phyloP scores from a whole-genome alignment of 805 yeast genomes.

The Komagataella populi region DNA sequence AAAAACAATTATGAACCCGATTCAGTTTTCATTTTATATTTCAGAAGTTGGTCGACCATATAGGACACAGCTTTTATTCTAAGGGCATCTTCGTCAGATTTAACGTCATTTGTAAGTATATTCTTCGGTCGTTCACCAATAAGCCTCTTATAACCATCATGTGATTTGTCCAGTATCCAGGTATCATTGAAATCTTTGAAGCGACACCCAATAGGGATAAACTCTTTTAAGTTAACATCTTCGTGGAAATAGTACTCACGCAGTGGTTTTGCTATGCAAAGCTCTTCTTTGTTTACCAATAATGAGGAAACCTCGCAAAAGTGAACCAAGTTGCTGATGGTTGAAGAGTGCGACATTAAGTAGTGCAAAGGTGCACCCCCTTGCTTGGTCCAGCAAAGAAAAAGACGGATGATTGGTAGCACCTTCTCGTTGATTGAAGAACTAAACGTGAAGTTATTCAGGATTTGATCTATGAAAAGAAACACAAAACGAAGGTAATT shows the following conservation, averaged over 20 bases:
- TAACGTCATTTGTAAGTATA: constrained; percentile 2
- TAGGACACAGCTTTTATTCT: constrained; percentile 21
- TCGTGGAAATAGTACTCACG: constrained; percentile 47
- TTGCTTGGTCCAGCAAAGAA: constrained; percentile 44
- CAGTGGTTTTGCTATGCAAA: constrained; percentile 18
- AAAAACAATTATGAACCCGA: constrained; percentile 15
- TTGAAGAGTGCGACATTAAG: constrained; percentile 4
- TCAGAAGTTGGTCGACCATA: constrained; percentile 15
- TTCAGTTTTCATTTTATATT: background rate
- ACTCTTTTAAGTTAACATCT: constrained; percentile 51
- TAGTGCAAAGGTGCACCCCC: constrained; percentile 25
- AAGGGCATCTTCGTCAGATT: constrained; percentile 16
- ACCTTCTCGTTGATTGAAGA: constrained; percentile 2
- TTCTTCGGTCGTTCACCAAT: constrained; percentile 17
- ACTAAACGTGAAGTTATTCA: constrained; percentile 12
- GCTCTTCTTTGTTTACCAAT: background rate
- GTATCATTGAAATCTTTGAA: constrained; percentile 52
- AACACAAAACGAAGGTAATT: constrained; percentile 26
- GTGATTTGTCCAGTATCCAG: constrained; percentile 12
- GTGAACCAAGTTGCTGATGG: constrained; percentile 1
- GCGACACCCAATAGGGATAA: constrained; percentile 36
- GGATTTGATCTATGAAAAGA: constrained; percentile 22
- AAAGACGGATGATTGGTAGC: constrained; percentile 30
- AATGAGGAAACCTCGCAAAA: constrained; percentile 3
- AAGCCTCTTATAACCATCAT: constrained; percentile 15